phyloP scores from a whole-genome alignment of 129 eudicot genomes.

The Flaveria brownii region DNA sequence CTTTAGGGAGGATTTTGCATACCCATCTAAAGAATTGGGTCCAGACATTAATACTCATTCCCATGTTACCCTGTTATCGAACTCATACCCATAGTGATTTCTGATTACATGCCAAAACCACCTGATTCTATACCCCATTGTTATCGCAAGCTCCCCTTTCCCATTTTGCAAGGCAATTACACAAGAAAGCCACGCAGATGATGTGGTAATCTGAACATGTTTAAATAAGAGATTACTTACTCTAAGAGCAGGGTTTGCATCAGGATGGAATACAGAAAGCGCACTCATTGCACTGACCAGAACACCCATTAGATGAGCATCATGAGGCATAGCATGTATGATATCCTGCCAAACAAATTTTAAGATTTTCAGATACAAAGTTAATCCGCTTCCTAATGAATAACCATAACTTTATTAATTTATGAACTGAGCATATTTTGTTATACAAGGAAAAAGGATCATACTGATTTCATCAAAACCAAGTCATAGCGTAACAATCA shows the following conservation, averaged over 20 bases:
- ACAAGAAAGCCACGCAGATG: background rate
- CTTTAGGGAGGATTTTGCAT: background rate
- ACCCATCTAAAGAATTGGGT: background rate
- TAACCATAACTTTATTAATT: background rate
- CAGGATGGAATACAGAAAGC: conserved; percentile 93
- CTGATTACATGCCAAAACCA: background rate
- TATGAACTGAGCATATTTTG: background rate
- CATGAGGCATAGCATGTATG: conserved; percentile 99
- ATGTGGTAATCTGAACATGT: background rate
- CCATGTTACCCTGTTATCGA: background rate
- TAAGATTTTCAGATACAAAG: background rate
- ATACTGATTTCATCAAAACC: background rate
- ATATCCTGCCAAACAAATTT: conserved; percentile 68
- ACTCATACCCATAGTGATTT: background rate
- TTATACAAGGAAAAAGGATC: background rate
- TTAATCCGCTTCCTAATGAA: background rate
- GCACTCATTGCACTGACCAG: conserved; percentile 98
- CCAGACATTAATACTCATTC: background rate
- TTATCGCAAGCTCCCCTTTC: background rate
- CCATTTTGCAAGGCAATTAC: conserved; percentile 4
- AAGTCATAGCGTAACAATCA: background rate
- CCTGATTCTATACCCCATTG: background rate
- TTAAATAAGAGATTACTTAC: conserved; percentile 45
- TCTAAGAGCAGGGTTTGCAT: conserved; percentile 98
- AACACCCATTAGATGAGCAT: conserved; percentile 99